phyloP scores from a whole-genome alignment of 2,329 filamentous ascomycete species.

The Talaromyces marneffei region DNA sequence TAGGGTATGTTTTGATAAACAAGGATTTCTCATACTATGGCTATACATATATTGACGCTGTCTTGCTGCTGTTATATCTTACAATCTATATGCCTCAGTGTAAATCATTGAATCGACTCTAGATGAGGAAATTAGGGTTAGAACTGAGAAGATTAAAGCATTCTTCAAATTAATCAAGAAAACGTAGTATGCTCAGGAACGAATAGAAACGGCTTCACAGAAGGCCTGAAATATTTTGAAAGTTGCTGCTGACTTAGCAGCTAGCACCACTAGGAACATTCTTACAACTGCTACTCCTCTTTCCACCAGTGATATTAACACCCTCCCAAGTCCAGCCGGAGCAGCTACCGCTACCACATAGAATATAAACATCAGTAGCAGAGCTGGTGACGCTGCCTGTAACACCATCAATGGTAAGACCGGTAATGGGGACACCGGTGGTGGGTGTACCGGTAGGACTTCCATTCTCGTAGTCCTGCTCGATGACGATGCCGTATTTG shows the following conservation, averaged over 20 bases:
- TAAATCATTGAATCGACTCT: too few relatives aligned
- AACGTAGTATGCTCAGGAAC: neutral
- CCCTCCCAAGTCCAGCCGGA: constrained; percentile 49
- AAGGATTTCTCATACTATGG: too few relatives aligned
- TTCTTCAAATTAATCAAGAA: neutral
- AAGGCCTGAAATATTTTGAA: neutral
- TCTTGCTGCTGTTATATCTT: neutral
- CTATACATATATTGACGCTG: neutral
- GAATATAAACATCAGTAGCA: constrained; percentile 48
- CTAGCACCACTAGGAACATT: constrained; percentile 35
- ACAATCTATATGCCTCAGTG: neutral
- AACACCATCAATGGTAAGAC: constrained; percentile 34
- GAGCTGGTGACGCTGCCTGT: constrained; percentile 42
- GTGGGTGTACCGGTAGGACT: constrained; percentile 36
- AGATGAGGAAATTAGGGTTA: too few relatives aligned
- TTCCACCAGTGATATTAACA: constrained; percentile 49
- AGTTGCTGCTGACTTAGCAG: constrained; percentile 23
- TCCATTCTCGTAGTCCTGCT: constrained; percentile 54
- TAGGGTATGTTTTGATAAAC: neutral
- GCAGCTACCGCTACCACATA: constrained; percentile 47
- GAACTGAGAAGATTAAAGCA: neutral
- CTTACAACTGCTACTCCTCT: constrained; percentile 37
- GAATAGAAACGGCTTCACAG: neutral
- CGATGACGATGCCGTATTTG: constrained; percentile 52
- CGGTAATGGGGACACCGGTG: constrained; percentile 32